Evolutionary conservation across 148 eudicot species (phyloP).

Genomic region (Nyssa sinensis): DNA sequence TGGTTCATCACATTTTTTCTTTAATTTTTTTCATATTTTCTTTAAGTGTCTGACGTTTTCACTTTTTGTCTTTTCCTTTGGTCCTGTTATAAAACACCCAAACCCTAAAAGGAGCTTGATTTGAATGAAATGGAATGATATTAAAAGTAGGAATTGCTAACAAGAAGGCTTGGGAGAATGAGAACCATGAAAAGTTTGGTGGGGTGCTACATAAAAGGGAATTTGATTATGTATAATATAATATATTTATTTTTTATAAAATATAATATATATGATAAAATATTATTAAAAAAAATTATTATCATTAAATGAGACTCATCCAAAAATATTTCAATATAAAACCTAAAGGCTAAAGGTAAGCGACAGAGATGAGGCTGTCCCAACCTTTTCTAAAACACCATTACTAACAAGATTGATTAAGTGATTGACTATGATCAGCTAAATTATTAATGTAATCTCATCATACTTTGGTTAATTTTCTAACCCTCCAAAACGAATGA

Average conservation of each 20-base stretch:
- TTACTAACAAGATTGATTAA: neutral
- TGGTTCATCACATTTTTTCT: conserved; percentile 7
- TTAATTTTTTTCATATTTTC: conserved; percentile 1
- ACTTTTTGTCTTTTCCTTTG: conserved; percentile 46
- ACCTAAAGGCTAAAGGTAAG: neutral
- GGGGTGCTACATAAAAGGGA: too few relatives aligned
- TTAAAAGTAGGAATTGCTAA: neutral
- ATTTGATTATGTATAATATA: too few relatives aligned
- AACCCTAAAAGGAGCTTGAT: too few relatives aligned
- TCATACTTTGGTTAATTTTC: too few relatives aligned
- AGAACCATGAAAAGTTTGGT: neutral
- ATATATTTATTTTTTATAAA: too few relatives aligned
- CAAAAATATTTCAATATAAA: too few relatives aligned
- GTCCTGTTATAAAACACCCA: conserved; percentile 47
- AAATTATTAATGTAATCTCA: too few relatives aligned
- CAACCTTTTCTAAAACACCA: neutral
- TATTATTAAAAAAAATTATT: too few relatives aligned
- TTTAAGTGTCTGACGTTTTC: conserved; percentile 27
- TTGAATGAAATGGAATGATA: neutral
- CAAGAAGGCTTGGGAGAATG: neutral
- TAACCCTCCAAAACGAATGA: too few relatives aligned
- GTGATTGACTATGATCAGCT: neutral
- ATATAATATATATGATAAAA: too few relatives aligned
- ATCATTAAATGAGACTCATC: too few relatives aligned
- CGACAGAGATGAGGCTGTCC: too few relatives aligned